phyloP scores from a whole-genome alignment of 345 rosid species.

The Lepidium africanum region DNA sequence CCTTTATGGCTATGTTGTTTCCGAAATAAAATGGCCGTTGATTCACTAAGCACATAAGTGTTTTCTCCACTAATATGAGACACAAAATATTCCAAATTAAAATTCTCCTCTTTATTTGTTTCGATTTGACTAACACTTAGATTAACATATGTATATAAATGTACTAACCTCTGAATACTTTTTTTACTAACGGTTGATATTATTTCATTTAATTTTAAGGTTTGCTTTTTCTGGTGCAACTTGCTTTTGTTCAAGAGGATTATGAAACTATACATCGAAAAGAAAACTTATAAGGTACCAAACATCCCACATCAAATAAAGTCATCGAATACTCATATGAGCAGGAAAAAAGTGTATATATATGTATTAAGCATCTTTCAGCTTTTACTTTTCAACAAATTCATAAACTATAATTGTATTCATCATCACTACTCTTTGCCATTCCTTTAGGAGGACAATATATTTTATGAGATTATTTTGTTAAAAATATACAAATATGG shows the following conservation, averaged over 20 bases:
- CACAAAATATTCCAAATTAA: not conserved
- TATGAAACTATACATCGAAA: not conserved
- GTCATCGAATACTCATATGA: constrained; percentile 17
- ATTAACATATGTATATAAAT: not conserved
- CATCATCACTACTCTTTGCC: constrained; percentile 18
- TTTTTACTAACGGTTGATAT: constrained; percentile 9
- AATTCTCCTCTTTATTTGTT: not conserved
- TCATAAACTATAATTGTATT: constrained; percentile 3
- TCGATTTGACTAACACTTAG: not conserved
- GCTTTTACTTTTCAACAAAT: constrained; percentile 15
- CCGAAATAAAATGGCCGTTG: not conserved
- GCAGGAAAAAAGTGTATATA: constrained; percentile 13
- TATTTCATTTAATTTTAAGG: not conserved
- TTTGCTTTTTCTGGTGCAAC: not conserved
- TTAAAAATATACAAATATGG: not conserved
- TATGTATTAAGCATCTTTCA: constrained; percentile 21
- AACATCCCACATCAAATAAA: no score
- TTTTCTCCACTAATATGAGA: constrained; percentile 2
- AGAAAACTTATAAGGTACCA: constrained; percentile 20
- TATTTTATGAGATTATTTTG: not conserved
- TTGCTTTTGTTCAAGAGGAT: not conserved
- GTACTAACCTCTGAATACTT: not conserved
- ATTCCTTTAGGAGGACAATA: not conserved
- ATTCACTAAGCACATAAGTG: not conserved
- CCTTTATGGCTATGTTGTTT: not conserved